Conservation (phyloP, 805 yeast genomes). For the Zygosaccharomyces gambellarensis region DNA sequence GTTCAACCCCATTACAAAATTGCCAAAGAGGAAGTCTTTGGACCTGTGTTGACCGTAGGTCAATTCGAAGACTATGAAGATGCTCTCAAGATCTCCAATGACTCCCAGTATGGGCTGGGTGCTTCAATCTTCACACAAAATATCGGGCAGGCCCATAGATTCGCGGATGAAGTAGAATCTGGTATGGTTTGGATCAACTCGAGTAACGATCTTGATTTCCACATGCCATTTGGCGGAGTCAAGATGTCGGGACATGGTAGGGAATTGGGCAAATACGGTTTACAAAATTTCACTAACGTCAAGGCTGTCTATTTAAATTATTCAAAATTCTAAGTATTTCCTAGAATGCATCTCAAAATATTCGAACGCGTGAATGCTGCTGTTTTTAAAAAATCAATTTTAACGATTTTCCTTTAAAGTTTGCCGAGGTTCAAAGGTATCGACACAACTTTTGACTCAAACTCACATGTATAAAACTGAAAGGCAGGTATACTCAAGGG, state of each 20-base stretch:
- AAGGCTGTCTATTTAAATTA: conserved; percentile 70
- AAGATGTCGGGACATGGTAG: conserved; percentile 64
- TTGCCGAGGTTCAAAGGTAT: neutral
- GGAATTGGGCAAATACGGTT: conserved; percentile 64
- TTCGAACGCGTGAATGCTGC: neutral
- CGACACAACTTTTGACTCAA: neutral
- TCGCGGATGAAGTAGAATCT: conserved; percentile 41
- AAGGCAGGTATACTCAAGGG: neutral
- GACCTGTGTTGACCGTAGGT: conserved; percentile 47
- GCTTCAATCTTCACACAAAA: conserved; percentile 42
- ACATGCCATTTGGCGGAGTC: conserved; percentile 66
- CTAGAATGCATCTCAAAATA: neutral
- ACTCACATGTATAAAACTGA: neutral
- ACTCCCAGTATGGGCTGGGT: conserved; percentile 44
- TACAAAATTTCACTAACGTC: conserved; percentile 56
- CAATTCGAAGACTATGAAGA: conserved; percentile 43
- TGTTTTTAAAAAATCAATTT: neutral
- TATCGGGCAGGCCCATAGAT: conserved; percentile 37
- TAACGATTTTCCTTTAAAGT: neutral
- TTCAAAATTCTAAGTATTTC: conserved; percentile 26
- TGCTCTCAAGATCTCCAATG: conserved; percentile 41
- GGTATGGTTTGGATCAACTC: conserved; percentile 58
- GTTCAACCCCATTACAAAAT: conserved; percentile 39
- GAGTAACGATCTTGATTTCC: conserved; percentile 51
- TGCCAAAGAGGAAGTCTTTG: conserved; percentile 47